Evolutionary conservation across 1,284 basidiomycete species (phyloP).

Genomic region (Pseudozyma sp.): DNA sequence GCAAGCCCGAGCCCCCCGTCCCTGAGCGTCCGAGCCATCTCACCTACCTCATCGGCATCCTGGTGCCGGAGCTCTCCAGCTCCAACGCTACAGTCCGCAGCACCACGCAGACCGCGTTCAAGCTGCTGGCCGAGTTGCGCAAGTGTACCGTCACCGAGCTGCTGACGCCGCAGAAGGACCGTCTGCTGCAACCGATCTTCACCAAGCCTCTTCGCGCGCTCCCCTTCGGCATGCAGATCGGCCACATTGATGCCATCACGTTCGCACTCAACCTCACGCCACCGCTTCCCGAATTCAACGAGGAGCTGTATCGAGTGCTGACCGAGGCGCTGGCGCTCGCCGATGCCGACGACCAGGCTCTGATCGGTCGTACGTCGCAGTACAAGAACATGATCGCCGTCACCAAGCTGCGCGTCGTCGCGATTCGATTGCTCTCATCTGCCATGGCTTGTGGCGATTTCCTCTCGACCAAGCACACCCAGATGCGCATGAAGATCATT

Average conservation of each 20-base stretch:
- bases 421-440: slow-evolving; percentile 90
- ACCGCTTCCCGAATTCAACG: slow-evolving; percentile 87
- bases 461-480: slow-evolving; percentile 62
- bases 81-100: slow-evolving; percentile 87
- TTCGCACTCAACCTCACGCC: slow-evolving; percentile 85
- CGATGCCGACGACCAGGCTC: slow-evolving; percentile 89
- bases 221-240: slow-evolving; percentile 95
- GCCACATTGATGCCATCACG: slow-evolving; percentile 96
- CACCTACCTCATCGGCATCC: slow-evolving; percentile 79
- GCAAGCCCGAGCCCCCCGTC: slow-evolving; percentile 37
- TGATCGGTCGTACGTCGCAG: slow-evolving; percentile 79
- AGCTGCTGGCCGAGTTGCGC: slow-evolving; percentile 81
- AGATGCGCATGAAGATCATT: slow-evolving; percentile 80
- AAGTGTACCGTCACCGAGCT: slow-evolving; percentile 81
- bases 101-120: slow-evolving; percentile 85
- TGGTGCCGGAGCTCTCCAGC: slow-evolving; percentile 89
- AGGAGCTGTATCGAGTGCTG: slow-evolving; percentile 89
- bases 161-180: slow-evolving; percentile 85
- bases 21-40: slow-evolving; percentile 58
- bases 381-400: slow-evolving; percentile 87
- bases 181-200: slow-evolving; percentile 89
- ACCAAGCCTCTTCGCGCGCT: slow-evolving; percentile 96
- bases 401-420: slow-evolving; percentile 91
- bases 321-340: slow-evolving; percentile 95
- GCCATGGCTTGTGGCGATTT: slow-evolving; percentile 95